These are phyloP conservation scores for Exsudoporus frostii DNA, from an alignment of 768 basidiomycete species.

Conservation along the genomic window DNA sequence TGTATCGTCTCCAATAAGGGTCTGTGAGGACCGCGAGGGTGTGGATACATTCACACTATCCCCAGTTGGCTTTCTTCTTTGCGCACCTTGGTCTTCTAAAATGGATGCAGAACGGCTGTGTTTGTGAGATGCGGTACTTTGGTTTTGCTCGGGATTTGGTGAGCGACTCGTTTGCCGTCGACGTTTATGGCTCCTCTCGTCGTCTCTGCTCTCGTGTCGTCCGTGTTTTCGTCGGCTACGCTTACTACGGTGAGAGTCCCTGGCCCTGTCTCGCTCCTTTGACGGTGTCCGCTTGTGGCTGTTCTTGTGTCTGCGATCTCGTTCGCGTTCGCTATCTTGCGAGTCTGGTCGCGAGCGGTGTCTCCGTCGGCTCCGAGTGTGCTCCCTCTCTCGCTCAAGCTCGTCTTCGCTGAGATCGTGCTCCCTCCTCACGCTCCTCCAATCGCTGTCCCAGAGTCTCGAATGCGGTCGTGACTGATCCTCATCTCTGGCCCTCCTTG, in stretches of 20 bases:
- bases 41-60: constrained; percentile 15
- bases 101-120: constrained; percentile 13
- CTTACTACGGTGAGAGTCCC: constrained; percentile 12
- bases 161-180: constrained; percentile 22
- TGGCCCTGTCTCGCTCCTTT: constrained; percentile 11
- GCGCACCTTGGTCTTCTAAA: constrained; percentile 9
- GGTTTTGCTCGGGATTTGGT: constrained; percentile 5
- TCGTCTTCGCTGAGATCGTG: constrained; percentile 40
- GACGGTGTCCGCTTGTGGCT: constrained; percentile 21
- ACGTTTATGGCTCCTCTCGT: constrained; percentile 16
- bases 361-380: constrained; percentile 21
- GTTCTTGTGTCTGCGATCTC: constrained; percentile 21
- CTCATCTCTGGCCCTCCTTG: constrained; percentile 39
- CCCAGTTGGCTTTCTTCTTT: constrained; percentile 1
- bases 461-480: constrained; percentile 46
- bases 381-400: constrained; percentile 14
- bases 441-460: constrained; percentile 39
- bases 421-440: constrained; percentile 43
- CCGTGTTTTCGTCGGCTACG: constrained; percentile 24
- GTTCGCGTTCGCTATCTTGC: constrained; percentile 13
- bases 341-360: constrained; percentile 33
- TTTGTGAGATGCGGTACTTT: constrained; percentile 6
- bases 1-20: constrained; percentile 21
- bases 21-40: constrained; percentile 30
- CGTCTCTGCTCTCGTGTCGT: constrained; percentile 22